Base-by-base conservation (phyloP, 140 eudicot genomes). In the Flaveria floridana region DNA sequence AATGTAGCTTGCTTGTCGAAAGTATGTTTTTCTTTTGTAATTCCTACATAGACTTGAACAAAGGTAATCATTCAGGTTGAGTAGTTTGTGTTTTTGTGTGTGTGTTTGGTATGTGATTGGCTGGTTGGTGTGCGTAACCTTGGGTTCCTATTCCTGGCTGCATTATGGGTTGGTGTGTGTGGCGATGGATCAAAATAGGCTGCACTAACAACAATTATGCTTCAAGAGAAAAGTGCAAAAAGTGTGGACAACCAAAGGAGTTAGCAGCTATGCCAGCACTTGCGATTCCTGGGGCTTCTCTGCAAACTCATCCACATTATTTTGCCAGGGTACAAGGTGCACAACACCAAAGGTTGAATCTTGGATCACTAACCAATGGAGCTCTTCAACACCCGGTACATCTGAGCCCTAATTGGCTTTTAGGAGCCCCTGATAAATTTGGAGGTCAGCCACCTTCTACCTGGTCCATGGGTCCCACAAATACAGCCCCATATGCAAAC, bases 191-290 rank as follows among this genome's bases (percentile, higher is more conserved):
- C 86, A 86, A 80, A 69, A 75, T 92, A 92, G 98, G 96, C 77
- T 92, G 98, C 96, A 92, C 98, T 92, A 92, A 92, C 98, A 92
- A 92, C 96, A 92, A 92, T 87, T 92, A 92, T 92, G 98, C 98
- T 39, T 92, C 98, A 77, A 86, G 98, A 87, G 98, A 89, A 85
- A 92, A 86, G 91, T 92, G 98, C 96, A 89, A 92, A 78, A 92
- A 92, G 81, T 92, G 98, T 80, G 98, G 98, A 73, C 92, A 89
- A 85, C 92, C 88, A 55, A 92, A 92, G 91, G 98, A 92, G 83
- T 74, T 87, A 85, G 91, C 96, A 70, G 96, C 98, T 72, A 82
- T 92, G 90, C 98, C 98, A 81, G 90, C 97, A 71, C 79, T 86
- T 84, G 96, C 96, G 72, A 79, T 89, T 77, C 90, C 86, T 71